Conservation (phyloP, 495 filamentous ascomycete species). For the Neurospora tetrasperma region DNA sequence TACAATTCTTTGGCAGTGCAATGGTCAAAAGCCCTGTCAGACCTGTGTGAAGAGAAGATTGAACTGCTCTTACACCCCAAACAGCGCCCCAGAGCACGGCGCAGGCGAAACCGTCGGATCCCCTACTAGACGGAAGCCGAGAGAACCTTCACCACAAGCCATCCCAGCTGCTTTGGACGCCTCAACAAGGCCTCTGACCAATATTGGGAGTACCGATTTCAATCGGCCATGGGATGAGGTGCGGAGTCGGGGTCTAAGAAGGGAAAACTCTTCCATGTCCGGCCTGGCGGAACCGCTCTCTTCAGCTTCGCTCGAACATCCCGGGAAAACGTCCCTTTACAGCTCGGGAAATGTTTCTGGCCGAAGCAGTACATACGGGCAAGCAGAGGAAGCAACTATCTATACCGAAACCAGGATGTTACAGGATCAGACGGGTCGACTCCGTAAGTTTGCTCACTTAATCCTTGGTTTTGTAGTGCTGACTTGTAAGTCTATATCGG, state of each 20-base stretch:
- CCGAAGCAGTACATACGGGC: conserved; percentile 33
- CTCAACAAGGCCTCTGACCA: conserved; percentile 8
- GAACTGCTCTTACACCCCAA: conserved; percentile 39
- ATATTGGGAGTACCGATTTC: conserved; percentile 3
- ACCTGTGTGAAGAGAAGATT: conserved; percentile 53
- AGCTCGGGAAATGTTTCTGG: conserved; percentile 46
- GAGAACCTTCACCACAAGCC: conserved; percentile 26
- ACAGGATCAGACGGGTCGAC: conserved; percentile 44
- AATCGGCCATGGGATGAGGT: conserved; percentile 18
- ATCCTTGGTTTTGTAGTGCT: neutral
- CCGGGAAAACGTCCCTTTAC: conserved; percentile 12
- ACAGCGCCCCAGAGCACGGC: conserved; percentile 22
- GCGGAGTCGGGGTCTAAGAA: conserved; percentile 8
- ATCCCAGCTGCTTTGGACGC: conserved; percentile 13
- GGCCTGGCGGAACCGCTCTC: conserved; percentile 11
- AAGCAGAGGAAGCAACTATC: conserved; percentile 48
- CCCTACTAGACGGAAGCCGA: conserved; percentile 37
- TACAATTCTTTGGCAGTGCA: conserved; percentile 38
- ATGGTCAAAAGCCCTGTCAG: conserved; percentile 59
- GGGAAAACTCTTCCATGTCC: conserved; percentile 13
- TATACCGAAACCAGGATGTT: conserved; percentile 49
- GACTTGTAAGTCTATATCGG: conserved; percentile 50
- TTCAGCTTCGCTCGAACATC: conserved; percentile 9
- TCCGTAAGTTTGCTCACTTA: conserved; percentile 34
- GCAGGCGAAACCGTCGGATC: conserved; percentile 26